Conservation (phyloP, 306 rosid genomes). For the Begonia loranthoides region DNA sequence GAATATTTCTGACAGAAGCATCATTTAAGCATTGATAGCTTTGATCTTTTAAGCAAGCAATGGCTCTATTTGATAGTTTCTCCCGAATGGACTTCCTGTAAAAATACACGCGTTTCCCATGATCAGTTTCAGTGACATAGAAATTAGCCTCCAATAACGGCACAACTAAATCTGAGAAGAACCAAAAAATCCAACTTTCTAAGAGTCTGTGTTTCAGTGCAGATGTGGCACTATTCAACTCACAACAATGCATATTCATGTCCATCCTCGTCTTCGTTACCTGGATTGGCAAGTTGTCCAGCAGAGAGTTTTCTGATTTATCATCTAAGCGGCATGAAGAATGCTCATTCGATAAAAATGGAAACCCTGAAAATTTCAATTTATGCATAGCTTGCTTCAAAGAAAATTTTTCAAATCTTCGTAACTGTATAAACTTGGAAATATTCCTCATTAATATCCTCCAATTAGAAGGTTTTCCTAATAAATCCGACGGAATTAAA, state of each 20-base stretch:
- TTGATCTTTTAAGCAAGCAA: slow-evolving; percentile 36
- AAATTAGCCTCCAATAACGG: slow-evolving; percentile 81
- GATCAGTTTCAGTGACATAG: slow-evolving; percentile 70
- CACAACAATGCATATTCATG: slow-evolving; percentile 13
- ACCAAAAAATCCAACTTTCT: slow-evolving; percentile 82
- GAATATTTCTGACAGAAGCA: slow-evolving; percentile 40
- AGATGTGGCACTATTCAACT: slow-evolving; percentile 25
- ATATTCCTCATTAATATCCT: slow-evolving; percentile 65
- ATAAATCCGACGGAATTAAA: slow-evolving; percentile 56
- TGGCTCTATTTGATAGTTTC: slow-evolving; percentile 37
- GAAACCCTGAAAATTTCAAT: slow-evolving; percentile 49
- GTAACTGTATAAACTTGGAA: slow-evolving; percentile 48
- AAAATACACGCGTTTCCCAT: slow-evolving; percentile 56
- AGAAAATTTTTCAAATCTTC: slow-evolving; percentile 65
- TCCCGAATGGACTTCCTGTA: slow-evolving; percentile 68
- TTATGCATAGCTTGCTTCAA: slow-evolving; percentile 52
- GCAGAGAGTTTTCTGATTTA: slow-evolving; percentile 10
- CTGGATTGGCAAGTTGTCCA: background rate
- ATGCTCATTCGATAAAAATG: slow-evolving; percentile 36
- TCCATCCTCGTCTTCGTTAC: slow-evolving; percentile 10
- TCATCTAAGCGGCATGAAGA: slow-evolving; percentile 24
- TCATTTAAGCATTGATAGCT: slow-evolving; percentile 41
- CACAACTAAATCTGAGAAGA: slow-evolving; percentile 51
- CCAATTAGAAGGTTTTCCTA: slow-evolving; percentile 67
- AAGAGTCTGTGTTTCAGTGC: slow-evolving; percentile 39